A percentile compares a stretch with the other conserved stretches of the same genome.
phyloP scores from a whole-genome alignment of 192 early-diverging fungal genomes.

The Entomortierella parvispora region DNA sequence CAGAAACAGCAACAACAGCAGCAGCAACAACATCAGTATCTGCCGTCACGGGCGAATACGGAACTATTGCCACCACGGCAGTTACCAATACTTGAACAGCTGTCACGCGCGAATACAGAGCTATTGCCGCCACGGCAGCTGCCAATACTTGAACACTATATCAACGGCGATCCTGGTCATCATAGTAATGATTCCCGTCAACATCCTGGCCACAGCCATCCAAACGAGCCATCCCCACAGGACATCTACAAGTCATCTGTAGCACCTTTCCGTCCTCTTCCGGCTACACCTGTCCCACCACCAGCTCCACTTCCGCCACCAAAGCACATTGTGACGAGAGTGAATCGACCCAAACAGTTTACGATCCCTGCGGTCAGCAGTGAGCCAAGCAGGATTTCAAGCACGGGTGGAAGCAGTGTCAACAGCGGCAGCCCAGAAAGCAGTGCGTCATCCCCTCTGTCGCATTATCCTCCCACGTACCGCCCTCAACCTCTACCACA shows the following conservation, averaged over 20 bases:
- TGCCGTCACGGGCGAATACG: background rate
- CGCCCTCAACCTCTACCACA: background rate
- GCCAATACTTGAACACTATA: background rate
- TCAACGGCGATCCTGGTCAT: background rate
- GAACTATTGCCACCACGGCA: background rate
- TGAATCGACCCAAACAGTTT: conserved; percentile 37
- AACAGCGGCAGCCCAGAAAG: no score
- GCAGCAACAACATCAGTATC: background rate
- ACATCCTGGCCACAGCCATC: background rate
- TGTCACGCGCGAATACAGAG: no score
- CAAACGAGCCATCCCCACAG: background rate
- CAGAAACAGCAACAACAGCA: conserved; percentile 1
- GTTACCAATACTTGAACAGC: background rate
- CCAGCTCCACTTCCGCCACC: conserved; percentile 25
- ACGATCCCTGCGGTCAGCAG: conserved; percentile 1
- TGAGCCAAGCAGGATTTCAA: no score
- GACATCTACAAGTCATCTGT: conserved; percentile 8
- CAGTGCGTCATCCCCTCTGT: background rate
- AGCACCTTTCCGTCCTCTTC: conserved; percentile 10
- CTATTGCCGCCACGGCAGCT: background rate
- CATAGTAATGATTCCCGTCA: background rate
- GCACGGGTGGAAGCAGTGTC: no score
- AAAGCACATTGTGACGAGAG: conserved; percentile 33
- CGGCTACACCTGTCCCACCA: conserved; percentile 3
- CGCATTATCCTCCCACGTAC: background rate